Conservation (phyloP, 305 asterid species). For the Fraxinus dipetala region DNA sequence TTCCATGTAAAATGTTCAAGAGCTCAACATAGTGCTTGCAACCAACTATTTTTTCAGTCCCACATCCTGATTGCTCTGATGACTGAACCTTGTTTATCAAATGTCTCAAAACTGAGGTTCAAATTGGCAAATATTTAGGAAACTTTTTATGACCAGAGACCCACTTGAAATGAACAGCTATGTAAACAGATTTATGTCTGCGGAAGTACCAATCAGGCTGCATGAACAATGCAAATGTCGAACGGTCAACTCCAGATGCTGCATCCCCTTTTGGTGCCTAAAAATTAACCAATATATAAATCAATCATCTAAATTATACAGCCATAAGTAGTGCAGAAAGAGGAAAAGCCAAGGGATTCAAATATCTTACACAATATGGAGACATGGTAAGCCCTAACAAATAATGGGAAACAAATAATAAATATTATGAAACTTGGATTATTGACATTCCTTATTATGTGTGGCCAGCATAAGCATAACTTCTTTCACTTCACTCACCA, state of each 20-base stretch:
- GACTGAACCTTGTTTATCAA: not conserved
- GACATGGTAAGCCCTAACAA: not conserved
- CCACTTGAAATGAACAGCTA: constrained; percentile 6
- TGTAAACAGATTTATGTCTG: constrained; percentile 9
- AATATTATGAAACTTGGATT: constrained; percentile 5
- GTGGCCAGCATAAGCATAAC: constrained; percentile 1
- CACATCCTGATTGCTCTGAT: constrained; percentile 15
- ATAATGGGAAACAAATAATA: not conserved
- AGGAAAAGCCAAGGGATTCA: constrained; percentile 4
- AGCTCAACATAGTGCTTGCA: constrained; percentile 6
- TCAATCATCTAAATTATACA: not conserved
- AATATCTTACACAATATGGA: not conserved
- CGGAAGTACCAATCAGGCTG: constrained; percentile 81
- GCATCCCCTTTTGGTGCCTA: constrained; percentile 73
- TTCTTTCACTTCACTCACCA: not conserved
- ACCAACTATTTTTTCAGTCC: not conserved
- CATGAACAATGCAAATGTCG: constrained; percentile 84
- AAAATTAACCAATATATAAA: not conserved
- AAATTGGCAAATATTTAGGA: not conserved
- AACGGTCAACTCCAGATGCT: constrained; percentile 67
- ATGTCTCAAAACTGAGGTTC: constrained; percentile 6
- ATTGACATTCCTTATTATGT: not conserved
- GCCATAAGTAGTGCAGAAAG: not conserved
- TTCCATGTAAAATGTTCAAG: not conserved
- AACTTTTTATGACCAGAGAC: not conserved